Evolutionary conservation across 2,329 filamentous ascomycete species (phyloP).

Genomic region (Myriosclerotinia duriaeana): DNA sequence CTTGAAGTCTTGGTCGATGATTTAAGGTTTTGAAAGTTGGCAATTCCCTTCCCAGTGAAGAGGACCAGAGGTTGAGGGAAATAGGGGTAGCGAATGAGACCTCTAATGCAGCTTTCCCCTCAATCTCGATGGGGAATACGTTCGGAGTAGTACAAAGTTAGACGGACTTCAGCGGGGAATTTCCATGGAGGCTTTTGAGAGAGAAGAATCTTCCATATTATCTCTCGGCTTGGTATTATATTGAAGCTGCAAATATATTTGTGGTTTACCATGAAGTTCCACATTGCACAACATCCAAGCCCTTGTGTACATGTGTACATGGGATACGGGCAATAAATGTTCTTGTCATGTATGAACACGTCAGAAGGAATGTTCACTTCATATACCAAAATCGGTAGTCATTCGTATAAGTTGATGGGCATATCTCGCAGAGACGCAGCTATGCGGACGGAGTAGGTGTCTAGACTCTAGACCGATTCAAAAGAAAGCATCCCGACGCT

Average conservation of each 20-base stretch:
- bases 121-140: neutral
- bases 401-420: neutral
- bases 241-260: neutral
- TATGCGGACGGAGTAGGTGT: neutral
- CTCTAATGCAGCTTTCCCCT: neutral
- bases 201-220: neutral
- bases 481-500: neutral
- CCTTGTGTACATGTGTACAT: no score
- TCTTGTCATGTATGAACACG: slow-evolving; percentile 1
- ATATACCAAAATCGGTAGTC: neutral
- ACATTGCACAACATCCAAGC: neutral
- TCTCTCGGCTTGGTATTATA: neutral
- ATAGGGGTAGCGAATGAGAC: slow-evolving; percentile 16
- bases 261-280: neutral
- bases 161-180: neutral
- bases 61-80: neutral
- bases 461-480: no score
- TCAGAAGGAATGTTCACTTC: neutral
- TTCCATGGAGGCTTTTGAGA: neutral
- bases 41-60: neutral
- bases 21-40: neutral
- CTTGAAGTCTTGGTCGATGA: neutral
- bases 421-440: neutral
- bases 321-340: neutral
- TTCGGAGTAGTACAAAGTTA: neutral